phyloP scores from a whole-genome alignment of 805 yeast species.

The Clavispora phyllophila region DNA sequence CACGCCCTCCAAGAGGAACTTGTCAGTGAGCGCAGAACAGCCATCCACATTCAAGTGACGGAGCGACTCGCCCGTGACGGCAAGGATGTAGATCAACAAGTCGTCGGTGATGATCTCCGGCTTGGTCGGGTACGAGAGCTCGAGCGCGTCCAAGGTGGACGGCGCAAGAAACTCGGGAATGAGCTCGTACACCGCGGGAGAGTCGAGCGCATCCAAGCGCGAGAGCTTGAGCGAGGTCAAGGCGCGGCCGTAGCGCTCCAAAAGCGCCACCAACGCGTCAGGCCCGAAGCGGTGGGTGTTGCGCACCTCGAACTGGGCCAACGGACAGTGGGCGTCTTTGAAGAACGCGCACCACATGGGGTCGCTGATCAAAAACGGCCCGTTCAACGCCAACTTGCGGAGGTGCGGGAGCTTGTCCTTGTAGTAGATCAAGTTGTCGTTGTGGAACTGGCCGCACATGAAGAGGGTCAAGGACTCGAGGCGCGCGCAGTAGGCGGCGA shows the following conservation, averaged over 20 bases:
- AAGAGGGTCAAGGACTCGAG: slow-evolving; percentile 60
- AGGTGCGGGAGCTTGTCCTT: slow-evolving; percentile 54
- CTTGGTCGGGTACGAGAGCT: slow-evolving; percentile 61
- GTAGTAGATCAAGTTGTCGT: slow-evolving; percentile 64
- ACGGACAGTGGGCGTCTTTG: slow-evolving; percentile 46
- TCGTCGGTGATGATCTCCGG: slow-evolving; percentile 69
- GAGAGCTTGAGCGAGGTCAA: slow-evolving; percentile 57
- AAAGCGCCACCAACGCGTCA: slow-evolving; percentile 55
- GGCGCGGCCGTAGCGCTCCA: slow-evolving; percentile 51
- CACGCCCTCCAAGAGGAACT: slow-evolving; percentile 51
- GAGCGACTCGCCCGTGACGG: slow-evolving; percentile 59
- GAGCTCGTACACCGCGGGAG: slow-evolving; percentile 52
- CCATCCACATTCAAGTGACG: slow-evolving; percentile 62
- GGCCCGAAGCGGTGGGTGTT: slow-evolving; percentile 82
- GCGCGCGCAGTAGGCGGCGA: slow-evolving; percentile 77
- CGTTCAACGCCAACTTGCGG: slow-evolving; percentile 63
- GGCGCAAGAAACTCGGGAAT: slow-evolving; percentile 55
- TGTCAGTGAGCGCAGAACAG: slow-evolving; percentile 68
- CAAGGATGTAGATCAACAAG: slow-evolving; percentile 53
- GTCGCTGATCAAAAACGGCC: slow-evolving; percentile 82
- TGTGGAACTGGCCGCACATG: slow-evolving; percentile 92
- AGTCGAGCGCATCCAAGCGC: slow-evolving; percentile 66
- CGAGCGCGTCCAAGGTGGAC: slow-evolving; percentile 49
- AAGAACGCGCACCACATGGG: slow-evolving; percentile 75
- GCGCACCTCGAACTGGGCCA: slow-evolving; percentile 57